Base-by-base conservation (phyloP, 2,329 filamentous ascomycete species). In the Cryphonectria carpinicola region DNA sequence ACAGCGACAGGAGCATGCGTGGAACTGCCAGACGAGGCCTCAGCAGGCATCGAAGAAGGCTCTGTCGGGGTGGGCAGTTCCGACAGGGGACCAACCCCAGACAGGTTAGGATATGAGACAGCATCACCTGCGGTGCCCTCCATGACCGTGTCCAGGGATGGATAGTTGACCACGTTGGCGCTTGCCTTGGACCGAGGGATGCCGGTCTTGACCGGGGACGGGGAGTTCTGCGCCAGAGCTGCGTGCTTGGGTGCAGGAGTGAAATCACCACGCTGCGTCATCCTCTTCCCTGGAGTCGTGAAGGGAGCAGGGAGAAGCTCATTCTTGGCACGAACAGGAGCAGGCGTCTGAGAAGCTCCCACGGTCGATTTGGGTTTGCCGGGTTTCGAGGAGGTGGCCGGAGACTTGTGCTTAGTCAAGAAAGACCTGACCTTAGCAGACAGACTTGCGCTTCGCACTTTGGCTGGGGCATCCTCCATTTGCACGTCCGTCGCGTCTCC, bases 261-360 rank as follows among this genome's bases (percentile, higher is more conserved):
- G 76, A 97, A 97, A 66, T 92, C 90, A 49, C 97, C 93, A 69
- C 88, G 91, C 82, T 97, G 97, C 25, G 82, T 79, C 52, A 84
- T 78, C 79, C 90, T 92, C 35, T 90, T 87, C 43, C 90, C 90
- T 10, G 92, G 92, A 1, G 92, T 93, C 6, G 89, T 90, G 68
- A 89, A 81, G 7, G 87, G 84, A 25, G 85, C 78, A 3, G 83
- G 78, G 66, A 86, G 86, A 43, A 90, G 78, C 32, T 84, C 82
- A 75, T 88, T 89, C 43, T 89, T 84, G 17, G 86, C 78, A 25
- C 79, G 80, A 1, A 77, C 74, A 10, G 83, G 81, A 11, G 78
- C 81, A 2, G 87, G 86, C 0, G 86, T 87, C 76, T 85, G 84
- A 0, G 84, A 84, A 11, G 75, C 72, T 35, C 79, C 76, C 14